These are phyloP conservation scores for Elasticomyces elasticus DNA, from an alignment of 495 filamentous ascomycete species.

Conservation along the genomic window DNA sequence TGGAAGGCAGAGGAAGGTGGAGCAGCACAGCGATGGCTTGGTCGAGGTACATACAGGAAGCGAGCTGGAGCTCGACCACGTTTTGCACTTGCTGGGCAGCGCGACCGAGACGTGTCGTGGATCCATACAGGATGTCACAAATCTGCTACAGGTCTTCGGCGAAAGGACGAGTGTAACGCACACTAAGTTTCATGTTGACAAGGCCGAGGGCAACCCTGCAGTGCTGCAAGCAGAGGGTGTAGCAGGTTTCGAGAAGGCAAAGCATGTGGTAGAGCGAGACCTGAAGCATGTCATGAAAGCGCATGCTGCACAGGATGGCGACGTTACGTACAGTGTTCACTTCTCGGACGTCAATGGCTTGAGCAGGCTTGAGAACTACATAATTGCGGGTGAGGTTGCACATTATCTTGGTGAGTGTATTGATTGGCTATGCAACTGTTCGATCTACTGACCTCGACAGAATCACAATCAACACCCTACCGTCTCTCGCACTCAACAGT, in stretches of 20 bases:
- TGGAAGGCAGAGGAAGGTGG: slow-evolving; percentile 10
- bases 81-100: slow-evolving; percentile 14
- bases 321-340: slow-evolving; percentile 22
- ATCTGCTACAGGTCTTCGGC: slow-evolving; percentile 15
- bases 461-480: slow-evolving; percentile 16
- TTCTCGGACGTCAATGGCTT: slow-evolving; percentile 23
- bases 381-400: slow-evolving; percentile 18
- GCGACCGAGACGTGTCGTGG: slow-evolving; percentile 12
- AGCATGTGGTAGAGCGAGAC: slow-evolving; percentile 16
- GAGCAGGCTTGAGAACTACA: slow-evolving; percentile 21
- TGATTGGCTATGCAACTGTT: background rate
- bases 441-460: slow-evolving; percentile 5
- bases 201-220: slow-evolving; percentile 17
- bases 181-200: slow-evolving; percentile 18
- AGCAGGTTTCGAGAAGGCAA: slow-evolving; percentile 16
- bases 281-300: slow-evolving; percentile 20
- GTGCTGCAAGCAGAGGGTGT: slow-evolving; percentile 12
- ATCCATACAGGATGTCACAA: slow-evolving; percentile 12
- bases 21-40: slow-evolving; percentile 5
- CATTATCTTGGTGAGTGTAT: slow-evolving; percentile 16
- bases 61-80: slow-evolving; percentile 18
- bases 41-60: slow-evolving; percentile 13
- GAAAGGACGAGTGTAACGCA: slow-evolving; percentile 11
- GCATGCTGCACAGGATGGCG: slow-evolving; percentile 10
- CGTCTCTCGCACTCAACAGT: slow-evolving; percentile 17